Conservation (phyloP, 2,329 filamentous ascomycete species). For the Acrocalymma vagum region DNA sequence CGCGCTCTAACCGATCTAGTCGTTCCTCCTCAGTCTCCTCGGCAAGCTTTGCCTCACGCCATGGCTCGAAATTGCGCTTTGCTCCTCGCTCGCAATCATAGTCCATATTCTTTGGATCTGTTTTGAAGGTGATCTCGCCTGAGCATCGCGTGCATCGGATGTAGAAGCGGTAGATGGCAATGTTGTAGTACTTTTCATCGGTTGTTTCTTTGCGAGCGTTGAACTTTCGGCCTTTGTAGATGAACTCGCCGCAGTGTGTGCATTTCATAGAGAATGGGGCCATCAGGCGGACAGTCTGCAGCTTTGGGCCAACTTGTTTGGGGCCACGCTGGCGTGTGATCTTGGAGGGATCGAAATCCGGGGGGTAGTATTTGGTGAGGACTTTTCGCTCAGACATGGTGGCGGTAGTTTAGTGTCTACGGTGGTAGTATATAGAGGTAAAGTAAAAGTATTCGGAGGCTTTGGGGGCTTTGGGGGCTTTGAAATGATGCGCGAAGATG, state of each 20-base stretch:
- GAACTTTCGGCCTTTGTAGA: constrained; percentile 94
- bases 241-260: constrained; percentile 76
- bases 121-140: constrained; percentile 90
- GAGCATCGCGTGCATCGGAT: constrained; percentile 86
- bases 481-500: background rate
- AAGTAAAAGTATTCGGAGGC: background rate
- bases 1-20: constrained; percentile 81
- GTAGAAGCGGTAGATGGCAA: constrained; percentile 89
- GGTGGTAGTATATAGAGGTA: too few species aligned
- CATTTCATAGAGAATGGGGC: constrained; percentile 85
- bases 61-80: constrained; percentile 92
- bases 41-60: constrained; percentile 72
- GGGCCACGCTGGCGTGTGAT: constrained; percentile 73
- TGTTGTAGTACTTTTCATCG: constrained; percentile 87
- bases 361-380: constrained; percentile 70
- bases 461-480: background rate
- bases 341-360: constrained; percentile 89
- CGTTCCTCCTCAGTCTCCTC: constrained; percentile 89
- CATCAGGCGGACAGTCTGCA: constrained; percentile 91
- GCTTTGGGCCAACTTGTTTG: constrained; percentile 78
- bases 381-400: constrained; percentile 89
- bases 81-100: constrained; percentile 84
- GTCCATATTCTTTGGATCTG: constrained; percentile 94
- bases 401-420: constrained; percentile 25
- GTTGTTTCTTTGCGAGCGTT: constrained; percentile 94